Evolutionary conservation across 1,139 yeast genomes (phyloP).

Genomic region (Saccharomyces hybrid): DNA sequence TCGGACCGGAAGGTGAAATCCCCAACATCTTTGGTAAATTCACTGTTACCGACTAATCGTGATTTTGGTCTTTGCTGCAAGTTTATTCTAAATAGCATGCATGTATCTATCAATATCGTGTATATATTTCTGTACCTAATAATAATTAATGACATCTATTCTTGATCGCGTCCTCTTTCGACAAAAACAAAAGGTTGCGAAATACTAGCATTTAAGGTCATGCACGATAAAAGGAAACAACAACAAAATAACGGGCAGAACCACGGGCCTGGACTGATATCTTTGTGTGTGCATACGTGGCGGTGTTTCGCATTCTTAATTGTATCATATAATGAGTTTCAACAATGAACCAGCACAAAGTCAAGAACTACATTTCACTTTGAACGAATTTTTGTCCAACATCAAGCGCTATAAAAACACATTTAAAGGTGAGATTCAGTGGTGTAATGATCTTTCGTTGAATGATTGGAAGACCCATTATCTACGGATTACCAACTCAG

Average conservation of each 20-base stretch:
- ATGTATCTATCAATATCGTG: background rate
- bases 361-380: constrained; percentile 2
- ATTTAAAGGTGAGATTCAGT: constrained; percentile 27
- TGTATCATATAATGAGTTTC: background rate
- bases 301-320: background rate
- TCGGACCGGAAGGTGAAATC: constrained; percentile 79
- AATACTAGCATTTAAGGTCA: background rate
- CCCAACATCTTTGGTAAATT: constrained; percentile 36
- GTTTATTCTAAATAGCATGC: background rate
- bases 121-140: background rate
- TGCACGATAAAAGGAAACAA: background rate
- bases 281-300: background rate
- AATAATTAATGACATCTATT: background rate
- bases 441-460: constrained; percentile 22
- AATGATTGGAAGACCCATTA: constrained; percentile 20
- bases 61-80: background rate
- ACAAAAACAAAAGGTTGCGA: background rate
- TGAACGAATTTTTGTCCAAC: constrained; percentile 6
- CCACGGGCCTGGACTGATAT: background rate
- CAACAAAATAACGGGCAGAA: background rate
- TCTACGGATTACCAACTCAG: constrained; percentile 21
- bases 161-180: background rate
- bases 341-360: background rate
- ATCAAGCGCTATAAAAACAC: constrained; percentile 17
- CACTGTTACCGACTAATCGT: background rate